phyloP scores from a whole-genome alignment of 176 grass and related monocot species.

The Calamus simplicifolius region DNA sequence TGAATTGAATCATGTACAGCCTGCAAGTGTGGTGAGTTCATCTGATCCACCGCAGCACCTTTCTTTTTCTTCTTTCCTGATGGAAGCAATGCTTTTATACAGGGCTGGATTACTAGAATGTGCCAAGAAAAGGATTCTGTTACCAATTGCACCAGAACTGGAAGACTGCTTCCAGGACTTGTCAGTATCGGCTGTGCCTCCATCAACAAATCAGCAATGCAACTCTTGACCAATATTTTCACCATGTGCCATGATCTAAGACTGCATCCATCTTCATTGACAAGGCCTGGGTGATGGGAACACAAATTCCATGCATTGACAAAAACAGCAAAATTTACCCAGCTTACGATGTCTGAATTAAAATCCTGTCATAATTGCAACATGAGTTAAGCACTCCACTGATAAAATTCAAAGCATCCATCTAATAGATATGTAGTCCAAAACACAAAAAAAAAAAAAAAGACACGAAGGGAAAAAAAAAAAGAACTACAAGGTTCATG shows the following conservation, averaged over 20 bases:
- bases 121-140: constrained; percentile 86
- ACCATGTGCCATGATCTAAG: constrained; percentile 63
- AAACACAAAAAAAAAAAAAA: too few species aligned
- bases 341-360: constrained; percentile 62
- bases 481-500: too few species aligned
- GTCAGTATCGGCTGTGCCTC: constrained; percentile 29
- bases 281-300: constrained; percentile 27
- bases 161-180: constrained; percentile 57
- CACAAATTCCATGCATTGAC: constrained; percentile 86
- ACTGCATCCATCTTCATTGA: constrained; percentile 22
- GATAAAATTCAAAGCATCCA: too few species aligned
- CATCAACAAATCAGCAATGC: constrained; percentile 44
- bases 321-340: constrained; percentile 84
- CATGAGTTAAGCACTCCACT: too few species aligned
- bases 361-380: constrained; percentile 49
- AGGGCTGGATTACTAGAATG: constrained; percentile 68
- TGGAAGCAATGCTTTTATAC: constrained; percentile 46
- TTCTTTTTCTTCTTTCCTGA: constrained; percentile 94
- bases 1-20: constrained; percentile 51
- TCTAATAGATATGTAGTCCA: too few species aligned
- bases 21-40: constrained; percentile 48
- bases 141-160: constrained; percentile 60
- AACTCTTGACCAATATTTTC: constrained; percentile 56
- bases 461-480: too few species aligned
- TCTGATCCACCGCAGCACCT: constrained; percentile 30